A percentile compares a stretch with the other conserved stretches of the same genome.
phyloP scores from a whole-genome alignment of 1,284 basidiomycete genomes.

The Pseudomicrostroma phylloplanum region DNA sequence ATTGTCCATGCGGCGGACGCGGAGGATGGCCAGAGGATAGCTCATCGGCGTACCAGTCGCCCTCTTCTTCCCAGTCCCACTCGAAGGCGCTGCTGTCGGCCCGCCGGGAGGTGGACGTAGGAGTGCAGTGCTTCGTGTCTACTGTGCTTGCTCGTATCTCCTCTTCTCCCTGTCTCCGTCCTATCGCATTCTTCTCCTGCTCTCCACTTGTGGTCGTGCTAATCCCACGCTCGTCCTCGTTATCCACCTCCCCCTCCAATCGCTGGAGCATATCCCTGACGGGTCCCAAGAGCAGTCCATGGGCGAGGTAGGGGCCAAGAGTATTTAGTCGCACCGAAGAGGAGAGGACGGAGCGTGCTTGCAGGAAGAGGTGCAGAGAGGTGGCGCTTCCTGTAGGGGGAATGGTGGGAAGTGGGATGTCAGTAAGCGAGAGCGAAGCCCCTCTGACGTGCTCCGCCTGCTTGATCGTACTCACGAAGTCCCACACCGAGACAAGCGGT shows the following conservation, averaged over 20 bases:
- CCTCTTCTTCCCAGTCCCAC: conserved; percentile 50
- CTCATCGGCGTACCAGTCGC: conserved; percentile 31
- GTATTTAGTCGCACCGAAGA: conserved; percentile 84
- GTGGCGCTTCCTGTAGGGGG: conserved; percentile 50
- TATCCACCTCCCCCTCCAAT: conserved; percentile 10
- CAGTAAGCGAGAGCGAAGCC: too few species aligned
- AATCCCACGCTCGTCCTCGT: too few species aligned
- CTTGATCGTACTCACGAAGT: conserved; percentile 62
- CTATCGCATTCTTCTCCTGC: too few species aligned
- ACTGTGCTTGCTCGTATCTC: too few species aligned
- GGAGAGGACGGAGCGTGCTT: conserved; percentile 79
- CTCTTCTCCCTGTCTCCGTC: too few species aligned
- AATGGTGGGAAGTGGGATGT: too few species aligned
- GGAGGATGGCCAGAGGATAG: too few species aligned
- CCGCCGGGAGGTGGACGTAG: neutral
- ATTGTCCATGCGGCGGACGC: too few species aligned
- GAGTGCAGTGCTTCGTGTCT: too few species aligned
- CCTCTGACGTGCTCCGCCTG: too few species aligned
- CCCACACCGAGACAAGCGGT: conserved; percentile 69
- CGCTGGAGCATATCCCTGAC: conserved; percentile 50
- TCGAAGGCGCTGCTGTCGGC: conserved; percentile 23
- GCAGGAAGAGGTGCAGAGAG: conserved; percentile 78
- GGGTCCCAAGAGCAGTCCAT: conserved; percentile 73
- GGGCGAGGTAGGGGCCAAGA: conserved; percentile 85
- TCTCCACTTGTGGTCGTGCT: too few species aligned